Evolutionary conservation across 805 yeast species (phyloP), one percentile per base, ranked within the genome.

Genomic region (Hanseniaspora meyeri): DNA sequence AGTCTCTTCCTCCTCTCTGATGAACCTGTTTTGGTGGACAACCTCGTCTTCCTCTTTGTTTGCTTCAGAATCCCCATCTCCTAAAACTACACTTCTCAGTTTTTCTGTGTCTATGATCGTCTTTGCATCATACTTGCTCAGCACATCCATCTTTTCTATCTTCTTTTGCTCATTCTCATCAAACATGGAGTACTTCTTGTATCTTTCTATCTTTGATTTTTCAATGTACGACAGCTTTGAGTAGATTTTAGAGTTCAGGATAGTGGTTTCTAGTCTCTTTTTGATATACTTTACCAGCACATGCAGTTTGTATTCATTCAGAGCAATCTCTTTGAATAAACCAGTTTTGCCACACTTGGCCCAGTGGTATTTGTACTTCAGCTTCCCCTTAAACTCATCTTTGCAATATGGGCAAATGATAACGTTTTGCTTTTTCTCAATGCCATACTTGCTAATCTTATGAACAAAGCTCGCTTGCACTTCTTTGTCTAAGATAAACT

Each of bases 321-420:
- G 60, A 7, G 68, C 62, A 8, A 67, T 57, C 1, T 63, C 58
- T 38, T 61, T 62, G 9, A 65, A 61, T 20, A 61, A 64, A 29
- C 59, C 63, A 0, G 62, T 64, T 40, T 79, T 79, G 61, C 80
- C 83, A 57, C 74, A 70, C 65, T 91, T 97, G 62, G 82, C 83
- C 65, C 85, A 86, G 1, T 27, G 39, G 48, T 49, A 31, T 48
- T 2, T 59, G 20, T 32, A 34, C 31, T 36, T 45, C 96, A 46
- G 19, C 65, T 97, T 91, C 0, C 77, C 74, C 4, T 67, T 60
- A 65, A 97, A 91, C 61, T 67, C 84, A 1, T 78, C 58, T 4
- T 63, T 57, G 1, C 64, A 68, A 29, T 67, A 68, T 2, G 61
- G 59, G 4, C 58, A 64, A 2, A 58, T 52, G 10, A 47, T 34